A percentile compares a stretch with the other conserved stretches of the same genome.
These are phyloP conservation scores for Cucumis sativus DNA, from an alignment of 306 rosid species.

Conservation along the genomic window DNA sequence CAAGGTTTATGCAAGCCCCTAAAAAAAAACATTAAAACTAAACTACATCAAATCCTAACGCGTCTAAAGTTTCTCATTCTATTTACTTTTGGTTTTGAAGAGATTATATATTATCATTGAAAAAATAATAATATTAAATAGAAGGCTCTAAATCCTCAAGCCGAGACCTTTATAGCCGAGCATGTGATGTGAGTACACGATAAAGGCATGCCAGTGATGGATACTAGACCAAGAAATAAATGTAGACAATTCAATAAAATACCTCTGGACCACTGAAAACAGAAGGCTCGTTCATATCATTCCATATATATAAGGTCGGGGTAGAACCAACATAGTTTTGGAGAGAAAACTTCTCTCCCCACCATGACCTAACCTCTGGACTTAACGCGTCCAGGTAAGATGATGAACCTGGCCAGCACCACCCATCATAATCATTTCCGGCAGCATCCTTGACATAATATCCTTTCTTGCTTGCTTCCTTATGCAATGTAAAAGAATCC, in stretches of 20 bases:
- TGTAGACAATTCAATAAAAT: slow-evolving; percentile 14
- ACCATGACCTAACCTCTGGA: slow-evolving; percentile 84
- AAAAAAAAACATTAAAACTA: too few species aligned
- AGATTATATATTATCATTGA: neutral
- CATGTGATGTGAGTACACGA: neutral
- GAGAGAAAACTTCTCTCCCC: slow-evolving; percentile 65
- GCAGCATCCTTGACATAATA: slow-evolving; percentile 85
- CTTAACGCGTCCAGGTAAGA: slow-evolving; percentile 65
- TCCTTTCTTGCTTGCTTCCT: slow-evolving; percentile 64
- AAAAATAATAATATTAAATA: neutral
- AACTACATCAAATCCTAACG: neutral
- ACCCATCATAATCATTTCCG: slow-evolving; percentile 85
- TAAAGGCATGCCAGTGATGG: neutral
- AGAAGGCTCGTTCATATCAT: slow-evolving; percentile 98
- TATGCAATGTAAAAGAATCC: slow-evolving; percentile 47
- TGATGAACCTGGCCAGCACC: slow-evolving; percentile 99
- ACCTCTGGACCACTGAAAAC: slow-evolving; percentile 99
- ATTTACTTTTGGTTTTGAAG: neutral
- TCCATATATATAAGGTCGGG: slow-evolving; percentile 89
- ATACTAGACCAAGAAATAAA: slow-evolving; percentile 6
- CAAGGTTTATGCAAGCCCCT: too few species aligned
- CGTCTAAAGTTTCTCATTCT: neutral
- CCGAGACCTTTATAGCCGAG: neutral
- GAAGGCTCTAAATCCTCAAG: neutral
- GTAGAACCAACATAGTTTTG: slow-evolving; percentile 80